Evolutionary conservation across 129 eudicot genomes (phyloP), one percentile per base, ranked within the genome.

Genomic region (Flaveria brownii): DNA sequence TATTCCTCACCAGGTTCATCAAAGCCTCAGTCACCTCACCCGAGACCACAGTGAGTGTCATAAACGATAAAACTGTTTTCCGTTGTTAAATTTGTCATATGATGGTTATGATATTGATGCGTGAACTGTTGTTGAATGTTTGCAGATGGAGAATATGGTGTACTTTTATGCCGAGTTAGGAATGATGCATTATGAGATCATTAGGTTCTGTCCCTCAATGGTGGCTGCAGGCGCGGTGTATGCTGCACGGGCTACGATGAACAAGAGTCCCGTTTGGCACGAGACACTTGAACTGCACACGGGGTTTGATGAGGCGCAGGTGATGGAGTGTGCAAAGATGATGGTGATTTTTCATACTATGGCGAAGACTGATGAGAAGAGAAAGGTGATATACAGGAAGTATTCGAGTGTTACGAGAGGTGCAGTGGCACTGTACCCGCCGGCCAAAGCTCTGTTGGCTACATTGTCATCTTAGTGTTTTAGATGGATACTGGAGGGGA

Each of bases 191-290:
- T 94, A 91, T 18, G 86, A 50, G 25, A 79, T 86, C 3, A 75
- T 87, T 3, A 70, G 73, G 25, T 84, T 82, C 71, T 80, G 88
- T 63, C 93, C 96, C 3, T 94, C 98, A 0, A 91, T 94, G 97
- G 77, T 94, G 77, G 97, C 98, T 16, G 98, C 98, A 62, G 88
- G 88, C 2, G 97, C 97, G 55, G 97, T 94, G 67, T 89, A 85
- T 9, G 97, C 87, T 1, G 97, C 97, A 2, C 86, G 98, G 2
- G 80, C 85, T 80, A 83, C 91, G 3, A 41, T 94, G 17, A 81
- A 81, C 68, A 84, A 68, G 80, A 66, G n/a, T 9, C 96, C 92
- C 5, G 60, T 70, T 42, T 94, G 98, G 98, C 87, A 79, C 57
- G 96, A 86, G 30, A 91, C 98, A 0, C 81, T 94, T 10, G 86